These are phyloP conservation scores for Solanum chaucha DNA, from an alignment of 257 asterid genomes.

Conservation along the genomic window DNA sequence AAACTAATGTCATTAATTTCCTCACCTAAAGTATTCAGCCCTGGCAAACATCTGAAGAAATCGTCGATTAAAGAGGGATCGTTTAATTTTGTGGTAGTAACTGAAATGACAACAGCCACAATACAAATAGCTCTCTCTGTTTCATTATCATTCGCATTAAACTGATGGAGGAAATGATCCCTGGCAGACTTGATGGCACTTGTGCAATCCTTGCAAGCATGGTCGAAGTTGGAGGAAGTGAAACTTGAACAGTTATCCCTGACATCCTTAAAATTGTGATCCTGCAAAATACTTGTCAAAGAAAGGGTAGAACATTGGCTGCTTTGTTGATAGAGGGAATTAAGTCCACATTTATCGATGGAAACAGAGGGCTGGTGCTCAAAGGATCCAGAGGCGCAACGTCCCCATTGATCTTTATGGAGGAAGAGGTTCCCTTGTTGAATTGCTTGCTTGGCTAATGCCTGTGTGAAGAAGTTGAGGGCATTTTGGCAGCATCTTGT, in stretches of 20 bases:
- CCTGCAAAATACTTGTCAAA: constrained; percentile 3
- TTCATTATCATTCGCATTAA: constrained; percentile 1
- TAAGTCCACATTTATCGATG: constrained; percentile 32
- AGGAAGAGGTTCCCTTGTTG: constrained; percentile 28
- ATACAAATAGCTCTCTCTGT: constrained; percentile 34
- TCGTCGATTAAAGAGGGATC: constrained; percentile 17
- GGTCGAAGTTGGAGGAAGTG: constrained; percentile 24
- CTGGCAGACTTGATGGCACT: constrained; percentile 15
- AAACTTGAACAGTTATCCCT: constrained; percentile 28
- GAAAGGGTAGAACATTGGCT: constrained; percentile 30
- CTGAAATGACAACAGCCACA: constrained; percentile 35
- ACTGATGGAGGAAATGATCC: constrained; percentile 6
- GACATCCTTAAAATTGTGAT: constrained; percentile 5
- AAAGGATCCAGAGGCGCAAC: constrained; percentile 25
- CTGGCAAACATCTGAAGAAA: constrained; percentile 53
- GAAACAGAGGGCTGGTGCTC: constrained; percentile 35
- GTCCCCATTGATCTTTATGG: constrained; percentile 22
- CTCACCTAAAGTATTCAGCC: constrained; percentile 37
- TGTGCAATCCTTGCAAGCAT: constrained; percentile 35
- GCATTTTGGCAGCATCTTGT: constrained; percentile 57
- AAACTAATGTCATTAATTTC: background rate
- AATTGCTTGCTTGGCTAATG: constrained; percentile 36
- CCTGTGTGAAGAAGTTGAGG: constrained; percentile 29
- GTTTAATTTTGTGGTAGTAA: constrained; percentile 27
- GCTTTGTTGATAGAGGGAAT: constrained; percentile 20